These are phyloP conservation scores for Suillus luteus DNA, from an alignment of 768 basidiomycete genomes.

Conservation along the genomic window DNA sequence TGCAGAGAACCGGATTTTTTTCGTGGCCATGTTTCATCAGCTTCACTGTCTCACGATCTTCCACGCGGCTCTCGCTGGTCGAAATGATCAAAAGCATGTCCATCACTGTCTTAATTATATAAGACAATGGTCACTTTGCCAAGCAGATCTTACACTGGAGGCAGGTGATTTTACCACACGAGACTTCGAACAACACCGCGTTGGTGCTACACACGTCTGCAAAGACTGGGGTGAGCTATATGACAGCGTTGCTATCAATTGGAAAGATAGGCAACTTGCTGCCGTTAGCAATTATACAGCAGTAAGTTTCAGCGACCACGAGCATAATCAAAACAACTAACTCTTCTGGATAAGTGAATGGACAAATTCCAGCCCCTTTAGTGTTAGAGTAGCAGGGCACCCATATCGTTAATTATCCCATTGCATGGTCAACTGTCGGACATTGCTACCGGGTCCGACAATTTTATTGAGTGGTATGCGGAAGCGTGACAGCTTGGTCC, in stretches of 20 bases:
- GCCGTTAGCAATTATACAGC: neutral
- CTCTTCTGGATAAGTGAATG: neutral
- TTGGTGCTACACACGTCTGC: slow-evolving; percentile 22
- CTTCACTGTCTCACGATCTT: slow-evolving; percentile 1
- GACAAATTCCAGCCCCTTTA: no score
- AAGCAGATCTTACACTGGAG: slow-evolving; percentile 25
- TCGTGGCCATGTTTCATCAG: neutral
- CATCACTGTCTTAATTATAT: slow-evolving; percentile 43
- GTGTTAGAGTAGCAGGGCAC: neutral
- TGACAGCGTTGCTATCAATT: neutral
- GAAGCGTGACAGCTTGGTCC: no score
- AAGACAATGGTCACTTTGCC: slow-evolving; percentile 38
- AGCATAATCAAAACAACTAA: neutral
- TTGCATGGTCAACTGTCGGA: no score
- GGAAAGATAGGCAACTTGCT: neutral
- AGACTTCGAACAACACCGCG: slow-evolving; percentile 26
- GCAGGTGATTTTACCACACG: slow-evolving; percentile 34
- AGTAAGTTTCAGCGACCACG: neutral
- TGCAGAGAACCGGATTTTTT: neutral
- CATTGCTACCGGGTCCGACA: no score
- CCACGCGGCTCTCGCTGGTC: neutral
- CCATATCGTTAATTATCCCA: neutral
- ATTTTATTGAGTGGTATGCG: no score
- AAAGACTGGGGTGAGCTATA: slow-evolving; percentile 28
- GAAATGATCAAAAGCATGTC: neutral